These are phyloP conservation scores for Bjerkandera adusta DNA, from an alignment of 1,284 basidiomycete species.

Conservation along the genomic window DNA sequence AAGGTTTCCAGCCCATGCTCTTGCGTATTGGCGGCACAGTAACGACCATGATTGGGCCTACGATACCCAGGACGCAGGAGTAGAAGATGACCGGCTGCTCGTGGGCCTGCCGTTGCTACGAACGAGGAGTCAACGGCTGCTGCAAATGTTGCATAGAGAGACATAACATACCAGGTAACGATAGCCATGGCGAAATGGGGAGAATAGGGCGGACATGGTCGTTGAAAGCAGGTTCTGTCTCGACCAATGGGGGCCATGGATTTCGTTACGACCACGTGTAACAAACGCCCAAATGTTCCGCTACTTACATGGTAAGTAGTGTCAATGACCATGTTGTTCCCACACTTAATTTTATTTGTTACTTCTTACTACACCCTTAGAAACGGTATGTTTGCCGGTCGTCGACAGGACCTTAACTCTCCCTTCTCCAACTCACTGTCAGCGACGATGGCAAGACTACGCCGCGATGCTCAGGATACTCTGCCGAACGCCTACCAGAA, in stretches of 20 bases:
- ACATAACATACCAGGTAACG: slow-evolving; percentile 44
- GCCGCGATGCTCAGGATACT: slow-evolving; percentile 29
- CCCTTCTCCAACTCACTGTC: neutral
- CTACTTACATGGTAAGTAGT: neutral
- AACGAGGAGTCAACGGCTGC: neutral
- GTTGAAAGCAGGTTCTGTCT: slow-evolving; percentile 12
- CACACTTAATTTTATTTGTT: neutral
- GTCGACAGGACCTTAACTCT: neutral
- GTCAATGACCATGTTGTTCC: neutral
- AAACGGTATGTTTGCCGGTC: neutral
- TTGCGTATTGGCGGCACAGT: slow-evolving; percentile 80
- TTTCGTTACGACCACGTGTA: too few relatives aligned
- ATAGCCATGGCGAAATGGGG: slow-evolving; percentile 47
- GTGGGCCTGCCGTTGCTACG: slow-evolving; percentile 80
- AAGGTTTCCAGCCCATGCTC: slow-evolving; percentile 69
- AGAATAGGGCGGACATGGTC: slow-evolving; percentile 42
- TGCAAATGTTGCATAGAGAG: neutral
- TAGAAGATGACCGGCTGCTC: slow-evolving; percentile 93
- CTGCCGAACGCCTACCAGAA: slow-evolving; percentile 18
- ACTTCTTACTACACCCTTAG: too few relatives aligned
- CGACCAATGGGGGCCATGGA: neutral
- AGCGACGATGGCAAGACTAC: slow-evolving; percentile 30
- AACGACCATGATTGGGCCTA: slow-evolving; percentile 78
- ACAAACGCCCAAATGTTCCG: too few relatives aligned
- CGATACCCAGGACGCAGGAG: slow-evolving; percentile 73